phyloP scores from a whole-genome alignment of 805 yeast species.

The Komagataella mondaviorum region DNA sequence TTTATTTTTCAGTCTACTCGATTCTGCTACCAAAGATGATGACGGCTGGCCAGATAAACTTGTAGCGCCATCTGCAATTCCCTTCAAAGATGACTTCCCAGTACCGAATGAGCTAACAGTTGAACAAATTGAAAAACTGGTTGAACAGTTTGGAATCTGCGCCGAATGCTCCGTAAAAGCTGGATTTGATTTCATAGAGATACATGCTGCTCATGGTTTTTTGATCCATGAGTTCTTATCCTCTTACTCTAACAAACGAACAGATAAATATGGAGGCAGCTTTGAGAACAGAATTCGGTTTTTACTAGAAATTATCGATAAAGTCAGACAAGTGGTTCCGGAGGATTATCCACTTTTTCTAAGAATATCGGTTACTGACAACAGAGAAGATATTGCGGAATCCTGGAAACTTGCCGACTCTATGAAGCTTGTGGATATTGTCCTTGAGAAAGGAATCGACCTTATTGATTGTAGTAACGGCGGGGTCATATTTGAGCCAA shows the following conservation, averaged over 20 bases:
- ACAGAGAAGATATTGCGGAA: slow-evolving; percentile 17
- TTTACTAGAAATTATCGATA: slow-evolving; percentile 30
- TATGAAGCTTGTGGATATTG: slow-evolving; percentile 21
- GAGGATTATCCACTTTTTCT: slow-evolving; percentile 31
- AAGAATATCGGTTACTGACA: slow-evolving; percentile 33
- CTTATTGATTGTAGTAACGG: slow-evolving; percentile 44
- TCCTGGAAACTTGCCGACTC: slow-evolving; percentile 34
- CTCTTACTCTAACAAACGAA: slow-evolving; percentile 32
- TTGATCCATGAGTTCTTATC: slow-evolving; percentile 35
- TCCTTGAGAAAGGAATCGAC: slow-evolving; percentile 31
- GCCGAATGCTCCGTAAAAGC: slow-evolving; percentile 37
- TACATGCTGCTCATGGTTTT: slow-evolving; percentile 57
- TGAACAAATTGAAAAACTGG: slow-evolving; percentile 25
- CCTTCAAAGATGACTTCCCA: slow-evolving; percentile 10
- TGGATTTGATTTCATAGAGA: slow-evolving; percentile 51
- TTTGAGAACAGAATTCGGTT: slow-evolving; percentile 44
- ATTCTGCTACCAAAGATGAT: slow-evolving; percentile 14
- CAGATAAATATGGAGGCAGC: slow-evolving; percentile 52
- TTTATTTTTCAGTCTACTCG: not conserved
- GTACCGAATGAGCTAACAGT: slow-evolving; percentile 28
- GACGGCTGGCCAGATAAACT: slow-evolving; percentile 31
- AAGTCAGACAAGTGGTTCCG: slow-evolving; percentile 24
- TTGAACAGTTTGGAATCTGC: slow-evolving; percentile 27
- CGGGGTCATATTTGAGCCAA: slow-evolving; percentile 24
- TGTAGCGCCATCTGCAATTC: slow-evolving; percentile 31